Evolutionary conservation across 2,329 filamentous ascomycete species (phyloP), one percentile per base, ranked within the genome.

Genomic region (Beauveria australis): DNA sequence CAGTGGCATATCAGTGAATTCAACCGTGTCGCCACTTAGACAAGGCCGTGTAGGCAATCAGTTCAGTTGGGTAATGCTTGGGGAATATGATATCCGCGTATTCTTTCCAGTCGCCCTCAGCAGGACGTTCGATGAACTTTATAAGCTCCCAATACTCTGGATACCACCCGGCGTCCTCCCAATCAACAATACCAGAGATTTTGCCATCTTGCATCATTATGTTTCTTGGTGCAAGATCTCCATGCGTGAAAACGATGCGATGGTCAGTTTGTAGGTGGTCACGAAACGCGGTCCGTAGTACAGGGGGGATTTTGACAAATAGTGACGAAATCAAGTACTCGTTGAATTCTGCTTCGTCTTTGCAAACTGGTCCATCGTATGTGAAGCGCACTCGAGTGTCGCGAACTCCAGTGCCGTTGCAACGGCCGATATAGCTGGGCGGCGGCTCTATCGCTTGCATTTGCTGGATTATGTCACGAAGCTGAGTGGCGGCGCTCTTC

Each of bases 201-300:
- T 72, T 67, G 18, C 73, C 74, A 3, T 71, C 74, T 2, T 67
- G 63, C 2, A 74, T 68, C 3, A 81, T 61, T 33, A 81, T 78
- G 59, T 81, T 81, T 3, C 75, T 64, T 3, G 72, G 73, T 10
- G 70, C 71, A 12, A 84, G 70, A 66, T 84, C 81, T 3, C 75
- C 75, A 69, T 84, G 80, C 1, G 79, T 79, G 62, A 84, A 77
- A 1, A 77, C 72, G 37, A 74, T 66, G n/a, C 65, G 65, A 63
- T 75, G 69, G 19, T 66, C 40, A 0, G 65, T 68, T 28, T 61
- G 56, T 18, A 71, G 56, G n/a, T 66, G 66, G 2, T 48, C 49
- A 18, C 64, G 44, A 59, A 72, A 68, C 0, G 70, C 64, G 16
- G 47, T 55, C 1, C 61, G 62, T 3, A 73, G n/a, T 0, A 63